Base-by-base conservation (phyloP, 441 rosid species). In the Gossypium davidsonii region DNA sequence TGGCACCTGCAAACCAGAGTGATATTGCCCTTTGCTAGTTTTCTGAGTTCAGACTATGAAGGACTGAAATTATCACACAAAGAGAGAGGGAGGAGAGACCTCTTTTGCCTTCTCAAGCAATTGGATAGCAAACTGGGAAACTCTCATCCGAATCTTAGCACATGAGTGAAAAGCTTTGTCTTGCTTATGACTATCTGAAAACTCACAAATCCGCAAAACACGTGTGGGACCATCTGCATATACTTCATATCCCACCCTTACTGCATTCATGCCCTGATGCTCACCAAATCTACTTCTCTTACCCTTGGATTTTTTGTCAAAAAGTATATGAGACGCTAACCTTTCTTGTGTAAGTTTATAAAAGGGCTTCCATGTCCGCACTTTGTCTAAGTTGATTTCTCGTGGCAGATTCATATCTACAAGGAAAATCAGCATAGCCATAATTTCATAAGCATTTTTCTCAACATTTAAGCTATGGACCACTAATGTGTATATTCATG, bases 291-390 rank as follows among this genome's bases (percentile, higher is more conserved):
- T 71, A 58, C 75, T 74, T 80, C 80, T 88, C 70, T 78, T 82
- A 77, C 79, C 84, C 78, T 76, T 82, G 69, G 72, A 65, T 53
- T 76, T 84, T 80, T 79, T 80, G 70, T 80, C 85, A 62, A 78
- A 70, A 82, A 74, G 71, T 59, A 81, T 79, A 79, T 83, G 87
- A 78, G 96, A 88, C 49, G 85, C 81, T 74, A 91, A 76, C 68
- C 88, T 86, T 83, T 84, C 81, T 61, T 85, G 91, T 68, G 84
- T 78, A 72, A 73, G 74, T 84, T 87, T 95, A 76, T 73, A 83
- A 74, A 93, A 91, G 72, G 98, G 90, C 84, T 91, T 95, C 99
- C 99, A 95, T 8, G 88, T 81, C 70, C 96, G 94, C 74, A 95
- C 86, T 85, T 95, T 95, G 79, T 95, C 99, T 87, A 95, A 83